Conservation (phyloP, 257 asterid genomes). For the Vinca minor region DNA sequence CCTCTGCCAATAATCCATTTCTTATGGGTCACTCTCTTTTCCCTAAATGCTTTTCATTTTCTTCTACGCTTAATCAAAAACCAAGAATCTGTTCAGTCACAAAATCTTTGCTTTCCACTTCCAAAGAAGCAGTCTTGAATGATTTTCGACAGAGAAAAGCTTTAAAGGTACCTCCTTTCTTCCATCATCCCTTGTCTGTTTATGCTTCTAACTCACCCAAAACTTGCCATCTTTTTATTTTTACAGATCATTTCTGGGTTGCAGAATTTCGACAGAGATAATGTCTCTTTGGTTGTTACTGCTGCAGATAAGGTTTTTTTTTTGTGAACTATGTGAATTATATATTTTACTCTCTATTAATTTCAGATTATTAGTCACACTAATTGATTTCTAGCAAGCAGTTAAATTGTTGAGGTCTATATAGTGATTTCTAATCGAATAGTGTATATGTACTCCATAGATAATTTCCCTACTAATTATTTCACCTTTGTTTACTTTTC, state of each 20-base stretch:
- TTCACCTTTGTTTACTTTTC: background rate
- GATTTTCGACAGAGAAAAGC: slow-evolving; percentile 66
- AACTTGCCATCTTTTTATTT: slow-evolving; percentile 2
- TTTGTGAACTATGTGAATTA: background rate
- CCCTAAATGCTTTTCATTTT: slow-evolving; percentile 26
- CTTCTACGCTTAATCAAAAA: slow-evolving; percentile 21
- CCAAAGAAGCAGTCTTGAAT: slow-evolving; percentile 56
- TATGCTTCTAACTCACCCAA: background rate
- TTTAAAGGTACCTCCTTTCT: slow-evolving; percentile 44
- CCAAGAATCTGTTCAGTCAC: slow-evolving; percentile 16
- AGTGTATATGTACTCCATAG: background rate
- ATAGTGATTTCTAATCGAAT: too few species aligned
- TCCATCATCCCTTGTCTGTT: background rate
- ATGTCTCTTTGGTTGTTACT: slow-evolving; percentile 79
- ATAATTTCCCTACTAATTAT: background rate
- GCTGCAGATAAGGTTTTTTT: slow-evolving; percentile 80
- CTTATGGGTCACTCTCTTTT: slow-evolving; percentile 24
- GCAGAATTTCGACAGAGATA: slow-evolving; percentile 67
- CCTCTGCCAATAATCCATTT: slow-evolving; percentile 28
- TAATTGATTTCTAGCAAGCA: background rate
- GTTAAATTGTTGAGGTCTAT: background rate
- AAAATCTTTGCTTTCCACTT: slow-evolving; percentile 53
- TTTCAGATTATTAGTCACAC: background rate
- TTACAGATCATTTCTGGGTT: slow-evolving; percentile 77
- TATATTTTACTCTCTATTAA: background rate